Evolutionary conservation across 164 flowering plant genomes (phyloP), one percentile per base, ranked within the genome.

Genomic region (Tinospora cordifolia): DNA sequence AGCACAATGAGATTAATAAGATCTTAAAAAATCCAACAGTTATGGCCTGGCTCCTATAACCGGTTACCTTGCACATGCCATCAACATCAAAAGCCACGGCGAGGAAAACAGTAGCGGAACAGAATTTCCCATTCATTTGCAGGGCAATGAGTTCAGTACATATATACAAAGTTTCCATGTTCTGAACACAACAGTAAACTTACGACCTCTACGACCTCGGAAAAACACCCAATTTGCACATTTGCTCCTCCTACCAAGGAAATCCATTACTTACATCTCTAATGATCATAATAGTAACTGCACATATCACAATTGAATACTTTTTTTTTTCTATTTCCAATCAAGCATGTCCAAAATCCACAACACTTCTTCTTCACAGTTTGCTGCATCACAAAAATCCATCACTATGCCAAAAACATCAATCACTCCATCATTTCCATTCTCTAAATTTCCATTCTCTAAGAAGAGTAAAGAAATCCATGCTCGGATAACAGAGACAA

Each of bases 261-360:
- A 22, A 51, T 17, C 17, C 17, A 51, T 17, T n/a, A 51, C 58
- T 51, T 51, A n/a, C 60, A 19, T 54, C 60, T 54, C 60, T 4
- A n/a, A n/a, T n/a, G n/a, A n/a, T n/a, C n/a, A n/a, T n/a, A n/a
- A n/a, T n/a, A n/a, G n/a, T n/a, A 9, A 54, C 60, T 8, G 21
- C 24, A 30, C 36, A 30, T 47, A 17, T n/a, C n/a, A 24, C 47
- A 26, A 3, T 1, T 6, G n/a, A n/a, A 12, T 25, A 22, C 24
- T 27, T 34, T 5, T 11, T 27, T 47, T 59, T 54, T 72, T n/a
- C n/a, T 62, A 77, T 59, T 79, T 73, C 97, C 97, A 93, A 73
- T 93, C 96, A 67, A 93, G 97, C 88, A 90, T 85, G 81, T 91
- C 97, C 14, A 93, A 74, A 40, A 93, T 83, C 96, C 98, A 90